phyloP scores from a whole-genome alignment of 768 basidiomycete genomes.

The Trametes villosa region DNA sequence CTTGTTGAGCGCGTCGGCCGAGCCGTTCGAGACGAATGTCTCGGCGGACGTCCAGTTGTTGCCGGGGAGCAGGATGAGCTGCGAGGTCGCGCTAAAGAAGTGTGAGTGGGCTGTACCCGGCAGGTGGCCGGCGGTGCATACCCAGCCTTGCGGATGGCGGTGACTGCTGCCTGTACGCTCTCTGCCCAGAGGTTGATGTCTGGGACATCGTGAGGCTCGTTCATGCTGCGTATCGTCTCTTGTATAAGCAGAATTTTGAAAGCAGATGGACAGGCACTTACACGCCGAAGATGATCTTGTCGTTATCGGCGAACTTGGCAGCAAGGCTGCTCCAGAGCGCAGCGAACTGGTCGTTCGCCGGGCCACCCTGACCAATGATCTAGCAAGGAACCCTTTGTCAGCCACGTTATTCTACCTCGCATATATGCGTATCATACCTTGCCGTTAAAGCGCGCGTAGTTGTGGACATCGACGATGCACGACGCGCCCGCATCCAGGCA shows the following conservation, averaged over 20 bases:
- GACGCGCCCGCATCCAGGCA: slow-evolving; percentile 44
- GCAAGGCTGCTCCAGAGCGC: slow-evolving; percentile 48
- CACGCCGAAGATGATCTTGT: slow-evolving; percentile 40
- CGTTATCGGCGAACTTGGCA: slow-evolving; percentile 39
- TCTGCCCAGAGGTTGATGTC: slow-evolving; percentile 40
- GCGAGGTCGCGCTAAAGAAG: slow-evolving; percentile 34
- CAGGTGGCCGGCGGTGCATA: background rate
- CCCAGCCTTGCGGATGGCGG: slow-evolving; percentile 47
- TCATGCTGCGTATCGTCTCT: slow-evolving; percentile 41
- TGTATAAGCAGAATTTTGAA: too few species aligned
- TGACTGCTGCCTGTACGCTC: slow-evolving; percentile 45
- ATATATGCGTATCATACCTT: slow-evolving; percentile 4
- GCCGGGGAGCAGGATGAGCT: slow-evolving; percentile 49
- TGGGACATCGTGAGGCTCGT: slow-evolving; percentile 51
- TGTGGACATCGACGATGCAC: slow-evolving; percentile 59
- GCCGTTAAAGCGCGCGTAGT: slow-evolving; percentile 62
- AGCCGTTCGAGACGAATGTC: slow-evolving; percentile 40
- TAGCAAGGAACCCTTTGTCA: background rate
- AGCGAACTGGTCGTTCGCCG: slow-evolving; percentile 44
- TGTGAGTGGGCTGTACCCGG: too few species aligned
- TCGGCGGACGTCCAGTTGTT: slow-evolving; percentile 41
- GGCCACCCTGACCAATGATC: slow-evolving; percentile 47
- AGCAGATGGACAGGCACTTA: background rate
- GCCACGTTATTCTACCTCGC: background rate
- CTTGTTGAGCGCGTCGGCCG: slow-evolving; percentile 42